These are phyloP conservation scores for Pichia cephalocereana DNA, from an alignment of 805 yeast genomes.

Conservation along the genomic window DNA sequence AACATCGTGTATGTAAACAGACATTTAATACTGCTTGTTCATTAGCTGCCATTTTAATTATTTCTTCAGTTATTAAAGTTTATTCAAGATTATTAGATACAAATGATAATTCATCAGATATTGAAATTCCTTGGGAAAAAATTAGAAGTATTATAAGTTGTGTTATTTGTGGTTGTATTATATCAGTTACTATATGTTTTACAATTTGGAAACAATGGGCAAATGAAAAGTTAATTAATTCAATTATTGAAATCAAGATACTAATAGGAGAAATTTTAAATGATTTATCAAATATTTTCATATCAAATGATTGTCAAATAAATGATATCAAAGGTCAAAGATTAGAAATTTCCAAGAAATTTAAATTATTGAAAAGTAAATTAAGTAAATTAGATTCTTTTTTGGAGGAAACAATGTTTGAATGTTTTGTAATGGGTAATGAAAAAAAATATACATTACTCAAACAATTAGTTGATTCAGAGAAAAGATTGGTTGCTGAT, in stretches of 20 bases:
- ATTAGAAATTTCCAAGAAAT: constrained; percentile 18
- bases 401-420: constrained; percentile 55
- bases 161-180: constrained; percentile 49
- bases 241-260: constrained; percentile 25
- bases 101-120: constrained; percentile 19
- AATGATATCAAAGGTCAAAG: background rate
- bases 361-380: constrained; percentile 31
- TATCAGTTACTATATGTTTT: constrained; percentile 54
- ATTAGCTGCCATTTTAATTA: constrained; percentile 60
- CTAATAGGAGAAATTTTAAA: constrained; percentile 41
- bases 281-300: constrained; percentile 30
- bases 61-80: constrained; percentile 65
- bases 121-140: constrained; percentile 45
- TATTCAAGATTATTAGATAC: constrained; percentile 45
- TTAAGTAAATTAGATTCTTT: constrained; percentile 30
- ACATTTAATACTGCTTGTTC: constrained; percentile 79
- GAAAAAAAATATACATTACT: constrained; percentile 44
- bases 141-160: constrained; percentile 46
- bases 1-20: constrained; percentile 55
- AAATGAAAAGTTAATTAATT: constrained; percentile 1
- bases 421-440: constrained; percentile 43
- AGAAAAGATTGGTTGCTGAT: constrained; percentile 43
- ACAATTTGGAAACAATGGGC: constrained; percentile 33
- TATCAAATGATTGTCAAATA: constrained; percentile 30
- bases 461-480: constrained; percentile 39